phyloP scores from a whole-genome alignment of 768 basidiomycete species.

The Xerocomellus chrysenteron region DNA sequence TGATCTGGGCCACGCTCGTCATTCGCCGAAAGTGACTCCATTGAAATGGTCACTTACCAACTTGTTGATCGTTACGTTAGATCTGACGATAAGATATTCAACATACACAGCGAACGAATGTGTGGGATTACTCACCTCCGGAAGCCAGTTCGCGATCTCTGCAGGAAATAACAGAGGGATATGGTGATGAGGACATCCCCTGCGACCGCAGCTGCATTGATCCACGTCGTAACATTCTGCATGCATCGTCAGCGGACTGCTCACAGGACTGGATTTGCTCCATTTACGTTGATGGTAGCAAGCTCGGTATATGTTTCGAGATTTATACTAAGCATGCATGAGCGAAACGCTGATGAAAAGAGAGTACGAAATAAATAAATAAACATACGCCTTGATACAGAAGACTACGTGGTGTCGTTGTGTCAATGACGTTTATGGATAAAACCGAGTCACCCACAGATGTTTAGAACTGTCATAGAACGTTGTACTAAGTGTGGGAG shows the following conservation, averaged over 20 bases:
- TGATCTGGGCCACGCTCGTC: slow-evolving; percentile 31
- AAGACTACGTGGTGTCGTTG: not conserved
- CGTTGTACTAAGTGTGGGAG: slow-evolving; percentile 2
- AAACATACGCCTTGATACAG: slow-evolving; percentile 5
- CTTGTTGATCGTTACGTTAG: slow-evolving; percentile 52
- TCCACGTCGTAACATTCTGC: not conserved
- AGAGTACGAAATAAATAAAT: not conserved
- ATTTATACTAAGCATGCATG: slow-evolving; percentile 35
- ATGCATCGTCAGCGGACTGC: not conserved
- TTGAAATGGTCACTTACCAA: slow-evolving; percentile 24
- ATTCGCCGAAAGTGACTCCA: not conserved
- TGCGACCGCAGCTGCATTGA: slow-evolving; percentile 47
- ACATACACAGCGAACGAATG: not conserved
- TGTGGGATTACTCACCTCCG: slow-evolving; percentile 28
- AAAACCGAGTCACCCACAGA: slow-evolving; percentile 28
- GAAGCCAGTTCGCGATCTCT: slow-evolving; percentile 51
- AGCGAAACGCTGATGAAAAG: not conserved
- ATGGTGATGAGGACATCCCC: slow-evolving; percentile 50
- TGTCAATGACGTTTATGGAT: not conserved
- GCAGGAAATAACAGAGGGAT: slow-evolving; percentile 46
- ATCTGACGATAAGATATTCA: slow-evolving; percentile 18
- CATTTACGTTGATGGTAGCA: not conserved
- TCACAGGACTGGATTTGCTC: not conserved
- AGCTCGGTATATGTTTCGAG: not conserved
- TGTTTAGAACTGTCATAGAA: slow-evolving; percentile 24